Evolutionary conservation across 108 stramenopile species (phyloP), one percentile per base, ranked within the genome.

Genomic region (Parmales sp.): DNA sequence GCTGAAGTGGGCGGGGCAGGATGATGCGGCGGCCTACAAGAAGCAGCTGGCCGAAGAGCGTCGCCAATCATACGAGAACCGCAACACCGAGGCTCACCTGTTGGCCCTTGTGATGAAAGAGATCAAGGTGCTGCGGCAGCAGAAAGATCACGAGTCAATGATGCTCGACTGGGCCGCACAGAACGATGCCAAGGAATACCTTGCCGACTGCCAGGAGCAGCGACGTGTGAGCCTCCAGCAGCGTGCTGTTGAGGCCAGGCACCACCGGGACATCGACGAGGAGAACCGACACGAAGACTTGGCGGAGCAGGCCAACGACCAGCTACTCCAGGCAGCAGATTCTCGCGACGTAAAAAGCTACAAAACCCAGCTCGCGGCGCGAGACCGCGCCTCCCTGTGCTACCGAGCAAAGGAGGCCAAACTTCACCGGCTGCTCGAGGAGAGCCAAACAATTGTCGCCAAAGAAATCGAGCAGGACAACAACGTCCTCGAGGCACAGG

Each of bases 121-220:
- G 64, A 76, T 91, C 54, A 63, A 69, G 44, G 45, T 29, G n/a
- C 39, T 91, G 31, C 76, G 78, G 8, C 69, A 71, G 51, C 87
- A 89, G 51, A 78, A 83, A 50, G 90, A 89, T 75, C 75, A 84
- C 36, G 88, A 91, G 73, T 83, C 83, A 1, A 86, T 68, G 67
- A 78, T 84, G 78, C 64, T 64, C 20, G 89, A 89, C 48, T 89
- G 87, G 81, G 84, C 85, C 8, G 90, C 75, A 1, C 83, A 89
- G 43, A 73, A 85, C 63, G 90, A 91, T 67, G 85, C 76, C 1
- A 83, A 86, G 63, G 77, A 50, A 31, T 89, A 91, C 64, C 46
- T 84, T 7, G 45, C 50, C 20, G 71, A 86, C 28, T 36, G 78
- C 29, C 80, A 78, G 64, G 76, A 88, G 67, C 80, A 86, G 44